Evolutionary conservation across 1,284 basidiomycete genomes (phyloP).

Genomic region (Apiotrichum domesticum): DNA sequence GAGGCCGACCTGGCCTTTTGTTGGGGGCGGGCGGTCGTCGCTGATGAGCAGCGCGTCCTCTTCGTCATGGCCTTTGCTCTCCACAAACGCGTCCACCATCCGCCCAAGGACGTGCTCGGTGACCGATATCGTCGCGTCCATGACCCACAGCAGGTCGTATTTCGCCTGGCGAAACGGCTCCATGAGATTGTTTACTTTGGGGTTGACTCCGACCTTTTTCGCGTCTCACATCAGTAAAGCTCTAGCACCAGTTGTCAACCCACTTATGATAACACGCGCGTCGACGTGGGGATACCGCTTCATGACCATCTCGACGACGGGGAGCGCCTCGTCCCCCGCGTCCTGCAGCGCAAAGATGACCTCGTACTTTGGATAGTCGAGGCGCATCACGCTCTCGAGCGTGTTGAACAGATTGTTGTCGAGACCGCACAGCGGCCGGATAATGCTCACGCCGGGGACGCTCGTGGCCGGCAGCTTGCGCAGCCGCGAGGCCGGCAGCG

Average conservation of each 20-base stretch:
- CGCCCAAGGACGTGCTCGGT: slow-evolving; percentile 74
- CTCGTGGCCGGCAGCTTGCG: slow-evolving; percentile 52
- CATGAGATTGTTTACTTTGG: slow-evolving; percentile 95
- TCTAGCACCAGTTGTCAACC: slow-evolving; percentile 29
- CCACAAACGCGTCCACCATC: slow-evolving; percentile 63
- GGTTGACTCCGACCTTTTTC: slow-evolving; percentile 72
- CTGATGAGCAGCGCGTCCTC: slow-evolving; percentile 28
- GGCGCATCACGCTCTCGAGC: slow-evolving; percentile 78
- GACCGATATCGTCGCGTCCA: slow-evolving; percentile 87
- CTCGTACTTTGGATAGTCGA: slow-evolving; percentile 83
- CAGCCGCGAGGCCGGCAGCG: slow-evolving; percentile 58
- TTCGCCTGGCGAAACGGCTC: slow-evolving; percentile 71
- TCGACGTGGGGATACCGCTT: slow-evolving; percentile 63
- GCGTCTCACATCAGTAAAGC: slow-evolving; percentile 36
- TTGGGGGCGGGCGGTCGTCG: slow-evolving; percentile 24
- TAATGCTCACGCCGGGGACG: slow-evolving; percentile 79
- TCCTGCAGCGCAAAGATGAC: slow-evolving; percentile 80
- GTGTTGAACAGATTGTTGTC: slow-evolving; percentile 91
- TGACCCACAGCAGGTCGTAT: slow-evolving; percentile 90
- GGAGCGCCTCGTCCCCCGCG: slow-evolving; percentile 71
- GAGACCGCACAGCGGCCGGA: slow-evolving; percentile 84
- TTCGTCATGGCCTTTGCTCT: slow-evolving; percentile 18
- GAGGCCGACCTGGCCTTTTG: slow-evolving; percentile 59
- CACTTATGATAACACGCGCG: slow-evolving; percentile 69
- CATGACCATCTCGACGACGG: slow-evolving; percentile 68